Evolutionary conservation across 441 rosid species (phyloP).

Genomic region (Biscutella laevigata): DNA sequence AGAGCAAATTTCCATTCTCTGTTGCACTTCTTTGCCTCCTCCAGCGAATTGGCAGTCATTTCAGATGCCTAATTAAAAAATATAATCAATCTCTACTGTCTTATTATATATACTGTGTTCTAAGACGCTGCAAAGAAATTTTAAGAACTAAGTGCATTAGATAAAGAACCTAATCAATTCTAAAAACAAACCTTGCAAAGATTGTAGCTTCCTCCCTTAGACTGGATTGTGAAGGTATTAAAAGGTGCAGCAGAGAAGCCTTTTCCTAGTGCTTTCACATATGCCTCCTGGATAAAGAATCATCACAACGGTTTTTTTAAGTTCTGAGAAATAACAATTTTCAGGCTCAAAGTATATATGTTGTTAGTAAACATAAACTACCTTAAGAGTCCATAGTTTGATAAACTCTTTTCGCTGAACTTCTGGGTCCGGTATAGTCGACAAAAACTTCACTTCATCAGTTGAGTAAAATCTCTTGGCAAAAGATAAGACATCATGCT

Average conservation of each 20-base stretch:
- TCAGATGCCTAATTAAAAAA: conserved; percentile 54
- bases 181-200: conserved; percentile 37
- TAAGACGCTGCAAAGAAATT: neutral
- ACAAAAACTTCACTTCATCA: conserved; percentile 46
- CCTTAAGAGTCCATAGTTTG: conserved; percentile 89
- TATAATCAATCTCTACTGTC: too few relatives aligned
- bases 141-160: neutral
- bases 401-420: conserved; percentile 58
- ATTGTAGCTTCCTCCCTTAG: conserved; percentile 23
- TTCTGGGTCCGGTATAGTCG: conserved; percentile 50
- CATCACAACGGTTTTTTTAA: neutral
- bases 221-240: conserved; percentile 61
- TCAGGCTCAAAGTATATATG: neutral
- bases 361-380: conserved; percentile 21
- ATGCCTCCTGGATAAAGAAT: conserved; percentile 62
- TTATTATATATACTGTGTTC: neutral
- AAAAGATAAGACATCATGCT: conserved; percentile 49
- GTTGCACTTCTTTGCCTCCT: conserved; percentile 27
- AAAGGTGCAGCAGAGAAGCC: conserved; percentile 87
- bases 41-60: conserved; percentile 34
- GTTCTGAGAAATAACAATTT: neutral
- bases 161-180: neutral
- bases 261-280: conserved; percentile 82
- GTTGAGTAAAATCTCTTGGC: conserved; percentile 53
- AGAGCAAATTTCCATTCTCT: conserved; percentile 58